Percentiles rank a stretch among this genome's conserved stretches.
phyloP scores from a whole-genome alignment of 2,329 filamentous ascomycete species.

The Magnaporthales sp. region DNA sequence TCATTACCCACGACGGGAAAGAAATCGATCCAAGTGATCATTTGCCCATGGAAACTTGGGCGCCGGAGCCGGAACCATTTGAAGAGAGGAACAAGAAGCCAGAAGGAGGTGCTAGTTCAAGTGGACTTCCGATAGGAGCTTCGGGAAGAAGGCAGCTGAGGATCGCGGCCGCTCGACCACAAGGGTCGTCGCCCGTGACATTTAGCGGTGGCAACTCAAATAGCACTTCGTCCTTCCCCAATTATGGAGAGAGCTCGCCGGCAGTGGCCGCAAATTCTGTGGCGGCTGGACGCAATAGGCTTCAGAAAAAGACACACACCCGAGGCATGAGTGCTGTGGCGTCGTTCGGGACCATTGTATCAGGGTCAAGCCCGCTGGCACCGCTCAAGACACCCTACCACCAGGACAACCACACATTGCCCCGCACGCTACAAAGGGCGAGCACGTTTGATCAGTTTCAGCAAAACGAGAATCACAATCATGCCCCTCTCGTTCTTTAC shows the following conservation, averaged over 20 bases:
- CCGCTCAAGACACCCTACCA: constrained; percentile 43
- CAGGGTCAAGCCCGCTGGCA: constrained; percentile 38
- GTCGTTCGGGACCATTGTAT: neutral
- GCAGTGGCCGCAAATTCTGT: too few relatives aligned
- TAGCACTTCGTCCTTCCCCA: neutral
- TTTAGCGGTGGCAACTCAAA: constrained; percentile 10
- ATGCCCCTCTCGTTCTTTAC: constrained; percentile 26
- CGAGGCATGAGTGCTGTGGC: neutral
- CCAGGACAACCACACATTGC: constrained; percentile 35
- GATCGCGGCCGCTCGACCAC: constrained; percentile 36
- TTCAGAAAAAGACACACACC: constrained; percentile 50
- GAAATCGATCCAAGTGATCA: constrained; percentile 77
- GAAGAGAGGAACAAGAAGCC: constrained; percentile 33
- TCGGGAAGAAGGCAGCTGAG: constrained; percentile 42
- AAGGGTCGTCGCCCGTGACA: constrained; percentile 23
- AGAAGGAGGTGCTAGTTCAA: neutral
- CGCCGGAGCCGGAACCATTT: constrained; percentile 59
- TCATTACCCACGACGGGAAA: constrained; percentile 66
- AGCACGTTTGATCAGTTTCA: constrained; percentile 35
- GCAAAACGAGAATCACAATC: constrained; percentile 35
- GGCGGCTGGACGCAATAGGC: constrained; percentile 41
- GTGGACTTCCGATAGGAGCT: neutral
- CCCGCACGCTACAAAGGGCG: constrained; percentile 34
- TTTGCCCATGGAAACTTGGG: constrained; percentile 68
- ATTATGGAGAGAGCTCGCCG: neutral